Base-by-base conservation (phyloP, 2,329 filamentous ascomycete species). In the Lecanoromycetidae sp. region DNA sequence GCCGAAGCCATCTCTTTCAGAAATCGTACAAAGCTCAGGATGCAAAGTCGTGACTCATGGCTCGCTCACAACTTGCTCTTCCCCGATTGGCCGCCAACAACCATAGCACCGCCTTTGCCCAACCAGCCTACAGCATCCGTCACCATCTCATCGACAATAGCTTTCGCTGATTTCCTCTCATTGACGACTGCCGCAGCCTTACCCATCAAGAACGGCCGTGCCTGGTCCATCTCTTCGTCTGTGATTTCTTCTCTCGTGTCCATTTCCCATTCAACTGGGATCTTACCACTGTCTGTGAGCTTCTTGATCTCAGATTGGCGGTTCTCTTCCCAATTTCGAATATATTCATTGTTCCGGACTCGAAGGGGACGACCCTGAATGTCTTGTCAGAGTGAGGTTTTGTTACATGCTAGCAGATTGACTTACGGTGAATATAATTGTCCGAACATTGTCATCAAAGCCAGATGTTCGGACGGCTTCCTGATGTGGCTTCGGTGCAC, bases 361-460 rank as follows among this genome's bases (percentile, higher is more conserved):
- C 91, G 86, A 62, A 98, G 75, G 29, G 91, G 91, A 49, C 91
- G 85, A 47, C 91, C 91, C 64, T 72, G 26, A 15, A 5, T 33
- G 37, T 20, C 5, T 15, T 44, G 12, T 15, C 15, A 43, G 20
- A 22, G 25, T 29, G 10, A 23, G 6, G 23, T 19, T 17, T 6
- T 19, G 3, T 32, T 20, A 27, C 20, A 17, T 15, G n/a, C 1
- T 22, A 15, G 17, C 13, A 36, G 25, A n/a, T 17, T 10, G 46
- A 54, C 61, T 49, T 66, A 69, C 68, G 48, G 91, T 98, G 77
- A 96, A 98, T 71, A 98, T 98, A 66, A 96, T 86, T 41, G 91
- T 98, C 63, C 87, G 84, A 64, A 96, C 72, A 61, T 94, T 98
- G 69, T 98, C 91, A 68, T 96, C 87, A 65, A 91, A 94, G 57